These are phyloP conservation scores for Ophiostoma populinum DNA, from an alignment of 2,329 filamentous ascomycete genomes.

Conservation along the genomic window DNA sequence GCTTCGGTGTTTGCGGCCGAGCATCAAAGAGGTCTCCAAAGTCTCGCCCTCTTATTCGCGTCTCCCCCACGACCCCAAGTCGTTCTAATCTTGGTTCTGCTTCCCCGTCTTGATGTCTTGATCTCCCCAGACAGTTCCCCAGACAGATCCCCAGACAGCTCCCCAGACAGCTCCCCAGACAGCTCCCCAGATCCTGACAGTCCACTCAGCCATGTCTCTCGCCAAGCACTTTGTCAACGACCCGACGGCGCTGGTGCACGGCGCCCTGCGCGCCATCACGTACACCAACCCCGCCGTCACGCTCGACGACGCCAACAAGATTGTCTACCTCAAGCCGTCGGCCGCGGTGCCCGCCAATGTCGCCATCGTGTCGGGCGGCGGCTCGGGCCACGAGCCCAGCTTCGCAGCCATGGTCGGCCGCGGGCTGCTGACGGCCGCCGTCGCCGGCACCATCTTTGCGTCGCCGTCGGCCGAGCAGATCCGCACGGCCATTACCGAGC, in stretches of 20 bases:
- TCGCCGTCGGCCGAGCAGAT: conserved; percentile 66
- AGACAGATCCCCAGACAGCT: too few species aligned
- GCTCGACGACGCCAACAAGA: conserved; percentile 64
- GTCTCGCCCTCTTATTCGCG: too few species aligned
- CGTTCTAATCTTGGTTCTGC: too few species aligned
- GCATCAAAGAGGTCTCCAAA: too few species aligned
- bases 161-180: too few species aligned
- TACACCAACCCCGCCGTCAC: conserved; percentile 71
- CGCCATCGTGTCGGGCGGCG: conserved; percentile 71
- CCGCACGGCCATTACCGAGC: conserved; percentile 52
- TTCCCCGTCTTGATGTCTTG: too few species aligned
- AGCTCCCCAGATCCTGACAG: too few species aligned
- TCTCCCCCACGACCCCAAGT: not conserved
- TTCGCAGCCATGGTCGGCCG: conserved; percentile 74
- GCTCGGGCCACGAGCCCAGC: conserved; percentile 77
- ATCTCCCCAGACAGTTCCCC: too few species aligned
- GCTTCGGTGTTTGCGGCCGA: too few species aligned
- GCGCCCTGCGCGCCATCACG: conserved; percentile 60
- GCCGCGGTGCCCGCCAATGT: conserved; percentile 41
- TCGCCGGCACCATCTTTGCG: conserved; percentile 73
- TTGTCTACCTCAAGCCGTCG: conserved; percentile 49
- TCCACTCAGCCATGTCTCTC: conserved; percentile 22
- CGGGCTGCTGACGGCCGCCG: conserved; percentile 63
- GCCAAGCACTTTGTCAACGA: conserved; percentile 83
- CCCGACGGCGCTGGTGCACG: conserved; percentile 58